Evolutionary conservation across 257 asterid genomes (phyloP).

Genomic region (Ocimum tenuiflorum): DNA sequence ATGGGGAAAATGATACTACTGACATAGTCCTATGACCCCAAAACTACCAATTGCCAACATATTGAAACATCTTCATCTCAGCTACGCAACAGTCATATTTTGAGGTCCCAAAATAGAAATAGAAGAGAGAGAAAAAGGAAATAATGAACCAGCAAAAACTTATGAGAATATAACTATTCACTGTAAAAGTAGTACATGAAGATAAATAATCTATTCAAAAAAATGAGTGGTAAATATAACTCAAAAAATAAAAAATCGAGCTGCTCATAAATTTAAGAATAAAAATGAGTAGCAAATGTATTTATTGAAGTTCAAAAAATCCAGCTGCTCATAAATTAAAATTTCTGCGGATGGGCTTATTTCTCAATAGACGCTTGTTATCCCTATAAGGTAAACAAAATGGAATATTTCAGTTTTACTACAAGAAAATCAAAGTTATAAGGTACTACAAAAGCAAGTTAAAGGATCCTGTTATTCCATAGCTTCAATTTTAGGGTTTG

Average conservation of each 20-base stretch:
- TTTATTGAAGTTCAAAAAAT: background rate
- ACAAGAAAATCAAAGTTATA: background rate
- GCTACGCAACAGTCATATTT: too few relatives aligned
- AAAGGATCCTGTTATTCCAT: background rate
- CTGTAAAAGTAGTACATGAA: background rate
- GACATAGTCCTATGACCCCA: too few relatives aligned
- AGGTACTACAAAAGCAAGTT: background rate
- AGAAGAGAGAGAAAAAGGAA: background rate
- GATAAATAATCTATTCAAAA: background rate
- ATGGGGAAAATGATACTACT: background rate
- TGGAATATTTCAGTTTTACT: background rate
- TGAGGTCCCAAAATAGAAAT: too few relatives aligned
- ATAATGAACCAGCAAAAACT: background rate
- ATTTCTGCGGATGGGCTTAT: background rate
- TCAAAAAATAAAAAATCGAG: background rate
- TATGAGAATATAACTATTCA: background rate
- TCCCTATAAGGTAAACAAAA: background rate
- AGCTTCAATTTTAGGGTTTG: background rate
- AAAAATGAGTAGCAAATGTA: background rate
- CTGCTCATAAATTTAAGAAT: background rate
- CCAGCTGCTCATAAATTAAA: background rate
- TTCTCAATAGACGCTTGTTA: background rate
- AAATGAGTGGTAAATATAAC: background rate
- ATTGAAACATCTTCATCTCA: too few relatives aligned
- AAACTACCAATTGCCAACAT: too few relatives aligned